These are phyloP conservation scores for Debaryomyces maramus DNA, from an alignment of 805 yeast species.

Conservation along the genomic window DNA sequence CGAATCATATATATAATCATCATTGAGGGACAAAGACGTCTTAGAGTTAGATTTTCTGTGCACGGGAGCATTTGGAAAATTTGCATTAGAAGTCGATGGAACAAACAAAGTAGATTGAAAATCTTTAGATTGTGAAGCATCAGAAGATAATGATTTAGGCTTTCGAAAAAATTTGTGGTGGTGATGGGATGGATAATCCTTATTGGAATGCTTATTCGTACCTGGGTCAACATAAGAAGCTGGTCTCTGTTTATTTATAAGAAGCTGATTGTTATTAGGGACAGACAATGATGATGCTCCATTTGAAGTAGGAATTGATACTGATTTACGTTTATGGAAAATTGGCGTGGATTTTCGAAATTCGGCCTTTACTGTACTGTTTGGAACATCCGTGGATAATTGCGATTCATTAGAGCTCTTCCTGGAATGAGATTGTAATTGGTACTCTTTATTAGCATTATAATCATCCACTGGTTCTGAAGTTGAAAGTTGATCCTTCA, in stretches of 20 bases:
- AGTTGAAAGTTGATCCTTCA: conserved; percentile 7
- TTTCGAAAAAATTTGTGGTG: conserved; percentile 54
- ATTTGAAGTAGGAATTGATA: conserved; percentile 11
- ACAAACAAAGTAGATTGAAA: background rate
- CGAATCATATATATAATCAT: conserved; percentile 16
- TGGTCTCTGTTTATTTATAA: conserved; percentile 31
- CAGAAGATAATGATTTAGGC: conserved; percentile 64
- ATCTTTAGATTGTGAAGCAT: conserved; percentile 36
- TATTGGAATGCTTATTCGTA: conserved; percentile 15
- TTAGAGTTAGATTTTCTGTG: background rate
- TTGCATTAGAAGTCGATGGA: background rate
- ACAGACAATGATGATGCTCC: conserved; percentile 15
- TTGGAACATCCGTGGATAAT: conserved; percentile 11
- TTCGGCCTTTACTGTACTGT: conserved; percentile 21
- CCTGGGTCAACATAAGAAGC: conserved; percentile 39
- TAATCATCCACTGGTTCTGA: conserved; percentile 1
- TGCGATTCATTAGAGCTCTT: conserved; percentile 18
- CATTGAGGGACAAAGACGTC: conserved; percentile 9
- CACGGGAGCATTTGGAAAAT: background rate
- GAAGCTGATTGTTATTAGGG: conserved; percentile 1
- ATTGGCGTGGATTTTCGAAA: conserved; percentile 34
- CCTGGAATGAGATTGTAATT: conserved; percentile 12
- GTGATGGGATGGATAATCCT: conserved; percentile 20
- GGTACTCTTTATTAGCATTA: background rate
- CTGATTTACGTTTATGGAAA: conserved; percentile 22